Evolutionary conservation across 140 eudicot genomes (phyloP), one percentile per base, ranked within the genome.

Genomic region (Artemisia princeps): DNA sequence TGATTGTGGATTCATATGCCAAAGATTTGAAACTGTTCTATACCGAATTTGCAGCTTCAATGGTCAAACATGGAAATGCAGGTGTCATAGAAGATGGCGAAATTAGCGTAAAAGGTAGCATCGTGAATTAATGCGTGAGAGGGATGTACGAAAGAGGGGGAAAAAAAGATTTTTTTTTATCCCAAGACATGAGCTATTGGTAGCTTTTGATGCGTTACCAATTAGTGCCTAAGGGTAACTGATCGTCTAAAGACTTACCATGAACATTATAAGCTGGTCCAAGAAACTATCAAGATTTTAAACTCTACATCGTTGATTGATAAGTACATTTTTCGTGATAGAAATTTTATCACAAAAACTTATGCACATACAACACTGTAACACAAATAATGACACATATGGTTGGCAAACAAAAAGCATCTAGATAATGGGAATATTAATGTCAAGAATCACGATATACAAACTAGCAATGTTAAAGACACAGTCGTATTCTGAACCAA

Each of bases 11-110:
- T 20, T 20, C 22, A 20, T 20, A 20, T 20, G 22, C 22, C 22
- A 20, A 20, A 20, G 22, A 20, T 20, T 20, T 20, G 22, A 20
- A 20, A 20, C 0, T 20, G 22, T 20, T 20, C 22, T 20, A 20
- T 20, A 20, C 22, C 22, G 22, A 20, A 20, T 20, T 20, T 20
- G 22, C 22, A 20, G 22, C 22, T 20, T 20, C 22, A 20, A 20
- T 20, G 22, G 22, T 20, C 22, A 20, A 20, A 20, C 22, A 20
- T 20, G 22, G 22, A 20, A 76, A 94, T 90, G 87, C 82, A 8
- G 95, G 89, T 15, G 85, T 79, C n/a, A 62, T 46, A 24, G 95
- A 82, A 75, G 62, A 73, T 45, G 96, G 88, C 2, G 87, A 86
- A 53, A 72, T 86, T 22, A 76, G 95, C 66, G 46, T 65, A 59